phyloP scores from a whole-genome alignment of 257 asterid species.

The Prunella vulgaris region DNA sequence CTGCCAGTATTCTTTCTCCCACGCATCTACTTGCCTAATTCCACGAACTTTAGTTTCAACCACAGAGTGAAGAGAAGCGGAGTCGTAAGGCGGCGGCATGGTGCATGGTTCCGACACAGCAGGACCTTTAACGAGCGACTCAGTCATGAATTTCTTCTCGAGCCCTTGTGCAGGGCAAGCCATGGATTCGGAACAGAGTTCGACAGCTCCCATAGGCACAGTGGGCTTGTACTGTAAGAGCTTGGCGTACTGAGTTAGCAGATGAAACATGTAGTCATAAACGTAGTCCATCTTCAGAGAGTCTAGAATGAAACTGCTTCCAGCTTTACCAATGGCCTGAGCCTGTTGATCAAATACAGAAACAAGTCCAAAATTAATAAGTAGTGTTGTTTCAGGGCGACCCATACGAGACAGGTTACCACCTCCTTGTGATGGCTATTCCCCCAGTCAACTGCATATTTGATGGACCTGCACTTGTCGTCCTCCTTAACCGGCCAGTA shows the following conservation, averaged over 20 bases:
- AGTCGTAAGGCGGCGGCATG: slow-evolving; percentile 68
- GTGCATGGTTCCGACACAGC: slow-evolving; percentile 40
- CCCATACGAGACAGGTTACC: slow-evolving; percentile 2
- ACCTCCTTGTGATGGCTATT: slow-evolving; percentile 51
- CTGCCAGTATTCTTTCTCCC: slow-evolving; percentile 67
- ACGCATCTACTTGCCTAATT: slow-evolving; percentile 50
- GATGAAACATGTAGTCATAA: slow-evolving; percentile 88
- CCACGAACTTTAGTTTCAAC: slow-evolving; percentile 32
- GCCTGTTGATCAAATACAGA: slow-evolving; percentile 40
- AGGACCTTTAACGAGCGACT: slow-evolving; percentile 56
- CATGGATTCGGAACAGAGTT: slow-evolving; percentile 66
- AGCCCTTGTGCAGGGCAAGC: slow-evolving; percentile 52
- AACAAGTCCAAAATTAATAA: neutral
- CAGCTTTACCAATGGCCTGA: slow-evolving; percentile 59
- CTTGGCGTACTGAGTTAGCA: slow-evolving; percentile 57
- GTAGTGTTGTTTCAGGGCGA: neutral
- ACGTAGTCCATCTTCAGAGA: slow-evolving; percentile 61
- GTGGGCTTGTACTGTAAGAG: slow-evolving; percentile 68
- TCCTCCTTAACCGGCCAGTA: slow-evolving; percentile 75
- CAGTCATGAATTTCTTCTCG: slow-evolving; percentile 56
- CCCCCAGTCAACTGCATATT: slow-evolving; percentile 88
- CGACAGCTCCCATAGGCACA: slow-evolving; percentile 45
- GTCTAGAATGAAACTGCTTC: slow-evolving; percentile 48
- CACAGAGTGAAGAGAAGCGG: slow-evolving; percentile 49
- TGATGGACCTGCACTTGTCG: slow-evolving; percentile 74